A percentile compares a stretch with the other conserved stretches of the same genome.
phyloP scores from a whole-genome alignment of 768 basidiomycete species.

The Udeniomyces megalosporus region DNA sequence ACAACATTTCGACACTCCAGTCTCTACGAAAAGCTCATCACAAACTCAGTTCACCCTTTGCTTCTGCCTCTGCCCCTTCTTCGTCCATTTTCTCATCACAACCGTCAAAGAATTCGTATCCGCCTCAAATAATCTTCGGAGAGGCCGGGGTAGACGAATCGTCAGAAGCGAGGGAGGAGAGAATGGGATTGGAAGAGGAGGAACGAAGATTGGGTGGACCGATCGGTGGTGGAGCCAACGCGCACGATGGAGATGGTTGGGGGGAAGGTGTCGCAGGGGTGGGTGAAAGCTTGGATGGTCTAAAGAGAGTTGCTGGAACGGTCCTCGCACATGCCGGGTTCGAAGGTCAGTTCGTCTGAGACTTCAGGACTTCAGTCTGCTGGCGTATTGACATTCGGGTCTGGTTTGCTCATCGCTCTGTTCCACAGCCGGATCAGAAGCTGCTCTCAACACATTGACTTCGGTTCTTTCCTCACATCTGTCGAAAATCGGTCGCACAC shows the following conservation, averaged over 20 bases:
- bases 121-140: too few species aligned
- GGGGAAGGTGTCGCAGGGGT: neutral
- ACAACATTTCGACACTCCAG: constrained; percentile 11
- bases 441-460: constrained; percentile 58
- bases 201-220: neutral
- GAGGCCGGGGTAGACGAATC: neutral
- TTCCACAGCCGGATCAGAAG: constrained; percentile 51
- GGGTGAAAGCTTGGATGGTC: constrained; percentile 7
- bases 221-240: neutral
- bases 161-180: neutral
- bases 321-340: constrained; percentile 79
- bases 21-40: neutral
- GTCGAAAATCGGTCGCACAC: constrained; percentile 67
- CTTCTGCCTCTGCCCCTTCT: too few species aligned
- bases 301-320: constrained; percentile 22
- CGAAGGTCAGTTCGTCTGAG: constrained; percentile 46
- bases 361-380: too few species aligned
- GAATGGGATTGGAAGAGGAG: neutral
- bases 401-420: neutral
- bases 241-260: neutral
- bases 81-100: too few species aligned
- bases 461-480: constrained; percentile 67
- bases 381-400: neutral
- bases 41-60: neutral
- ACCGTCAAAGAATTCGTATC: too few species aligned